These are phyloP conservation scores for Sporormia fimetaria DNA, from an alignment of 495 filamentous ascomycete genomes.

Conservation along the genomic window DNA sequence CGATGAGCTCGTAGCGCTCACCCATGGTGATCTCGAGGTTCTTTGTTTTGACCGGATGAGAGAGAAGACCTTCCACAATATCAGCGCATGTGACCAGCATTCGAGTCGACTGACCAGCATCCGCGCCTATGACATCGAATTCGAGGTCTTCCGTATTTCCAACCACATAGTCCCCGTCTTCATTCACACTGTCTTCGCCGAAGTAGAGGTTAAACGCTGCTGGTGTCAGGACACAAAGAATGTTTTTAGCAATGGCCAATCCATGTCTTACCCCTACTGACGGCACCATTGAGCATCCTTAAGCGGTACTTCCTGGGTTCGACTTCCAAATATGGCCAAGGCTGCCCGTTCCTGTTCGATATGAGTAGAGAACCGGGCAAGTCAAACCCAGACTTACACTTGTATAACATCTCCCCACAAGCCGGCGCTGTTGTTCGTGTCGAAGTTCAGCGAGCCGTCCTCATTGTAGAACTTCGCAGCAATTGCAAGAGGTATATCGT, in stretches of 20 bases:
- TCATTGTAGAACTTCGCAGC: constrained; percentile 37
- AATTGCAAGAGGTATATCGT: constrained; percentile 40
- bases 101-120: constrained; percentile 29
- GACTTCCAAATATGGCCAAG: constrained; percentile 36
- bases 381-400: constrained; percentile 25
- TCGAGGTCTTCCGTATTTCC: constrained; percentile 26
- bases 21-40: constrained; percentile 39
- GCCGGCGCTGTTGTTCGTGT: constrained; percentile 32
- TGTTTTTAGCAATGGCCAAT: neutral
- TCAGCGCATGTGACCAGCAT: neutral
- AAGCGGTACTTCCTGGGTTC: constrained; percentile 49
- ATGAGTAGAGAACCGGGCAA: neutral
- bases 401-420: constrained; percentile 42
- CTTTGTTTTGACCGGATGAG: constrained; percentile 29
- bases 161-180: too few relatives aligned
- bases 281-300: constrained; percentile 40
- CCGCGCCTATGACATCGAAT: constrained; percentile 46
- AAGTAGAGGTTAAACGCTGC: constrained; percentile 37
- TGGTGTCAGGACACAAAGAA: neutral
- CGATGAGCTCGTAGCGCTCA: constrained; percentile 45
- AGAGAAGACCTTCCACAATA: constrained; percentile 29
- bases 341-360: constrained; percentile 13
- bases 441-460: constrained; percentile 35
- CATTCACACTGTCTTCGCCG: constrained; percentile 27
- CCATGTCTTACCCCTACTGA: constrained; percentile 23